phyloP scores from a whole-genome alignment of 2,329 filamentous ascomycete genomes.

The Lithohypha guttulata region DNA sequence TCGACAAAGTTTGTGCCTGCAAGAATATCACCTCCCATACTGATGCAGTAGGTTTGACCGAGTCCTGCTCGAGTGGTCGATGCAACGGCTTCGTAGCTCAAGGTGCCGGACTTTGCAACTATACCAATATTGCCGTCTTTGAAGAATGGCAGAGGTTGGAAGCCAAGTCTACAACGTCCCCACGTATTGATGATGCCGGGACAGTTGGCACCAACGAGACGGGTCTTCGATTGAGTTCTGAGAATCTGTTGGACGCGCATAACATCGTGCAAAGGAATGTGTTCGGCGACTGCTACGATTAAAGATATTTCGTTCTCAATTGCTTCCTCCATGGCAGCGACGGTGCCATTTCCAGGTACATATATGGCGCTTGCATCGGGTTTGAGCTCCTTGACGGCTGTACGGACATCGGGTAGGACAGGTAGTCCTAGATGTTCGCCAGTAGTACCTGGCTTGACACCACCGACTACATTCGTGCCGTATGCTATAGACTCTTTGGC shows the following conservation, averaged over 20 bases:
- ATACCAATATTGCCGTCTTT: constrained; percentile 60
- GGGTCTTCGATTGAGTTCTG: constrained; percentile 57
- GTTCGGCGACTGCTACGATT: constrained; percentile 68
- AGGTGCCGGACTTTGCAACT: constrained; percentile 67
- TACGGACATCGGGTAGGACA: constrained; percentile 56
- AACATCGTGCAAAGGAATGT: constrained; percentile 69
- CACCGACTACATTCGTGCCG: constrained; percentile 71
- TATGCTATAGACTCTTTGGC: constrained; percentile 65
- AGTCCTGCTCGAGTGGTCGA: constrained; percentile 62
- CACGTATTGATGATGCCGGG: constrained; percentile 68
- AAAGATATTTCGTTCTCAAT: constrained; percentile 69
- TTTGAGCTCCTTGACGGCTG: constrained; percentile 58
- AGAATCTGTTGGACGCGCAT: constrained; percentile 62
- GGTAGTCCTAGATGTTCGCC: constrained; percentile 64
- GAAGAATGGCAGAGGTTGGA: constrained; percentile 66
- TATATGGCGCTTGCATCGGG: constrained; percentile 72
- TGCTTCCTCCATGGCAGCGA: constrained; percentile 65
- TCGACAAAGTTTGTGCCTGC: constrained; percentile 66
- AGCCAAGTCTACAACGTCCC: constrained; percentile 60
- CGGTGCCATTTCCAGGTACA: constrained; percentile 63
- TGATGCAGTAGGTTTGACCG: constrained; percentile 66
- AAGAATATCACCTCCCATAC: constrained; percentile 65
- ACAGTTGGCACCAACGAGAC: constrained; percentile 70
- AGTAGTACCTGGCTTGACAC: constrained; percentile 59
- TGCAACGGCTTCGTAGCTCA: constrained; percentile 71